phyloP scores from a whole-genome alignment of 306 rosid species.

The Erythrophleum fordii region DNA sequence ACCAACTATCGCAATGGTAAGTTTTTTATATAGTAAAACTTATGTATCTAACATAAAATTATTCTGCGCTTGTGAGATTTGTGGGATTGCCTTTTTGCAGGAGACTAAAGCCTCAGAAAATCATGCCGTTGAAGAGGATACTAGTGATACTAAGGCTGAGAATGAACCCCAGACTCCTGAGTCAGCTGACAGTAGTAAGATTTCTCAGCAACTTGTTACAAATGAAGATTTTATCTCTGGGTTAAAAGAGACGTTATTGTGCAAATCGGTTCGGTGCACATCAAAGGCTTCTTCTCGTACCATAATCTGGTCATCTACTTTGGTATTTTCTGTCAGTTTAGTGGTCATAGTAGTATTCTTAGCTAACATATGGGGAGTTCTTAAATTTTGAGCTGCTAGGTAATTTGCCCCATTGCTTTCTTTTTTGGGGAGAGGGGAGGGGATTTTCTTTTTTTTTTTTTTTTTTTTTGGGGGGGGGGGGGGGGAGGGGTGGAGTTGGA shows the following conservation, averaged over 20 bases:
- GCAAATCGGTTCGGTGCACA: slow-evolving; percentile 37
- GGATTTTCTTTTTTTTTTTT: neutral
- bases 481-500: neutral
- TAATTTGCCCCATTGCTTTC: slow-evolving; percentile 41
- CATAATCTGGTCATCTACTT: slow-evolving; percentile 46
- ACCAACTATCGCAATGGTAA: slow-evolving; percentile 57
- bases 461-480: neutral
- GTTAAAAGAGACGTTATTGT: slow-evolving; percentile 34
- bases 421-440: too few species aligned
- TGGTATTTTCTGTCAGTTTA: slow-evolving; percentile 49
- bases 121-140: slow-evolving; percentile 37
- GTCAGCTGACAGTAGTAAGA: slow-evolving; percentile 37
- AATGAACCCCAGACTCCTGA: slow-evolving; percentile 38
- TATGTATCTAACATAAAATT: slow-evolving; percentile 4
- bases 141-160: neutral
- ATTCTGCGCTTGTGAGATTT: slow-evolving; percentile 37
- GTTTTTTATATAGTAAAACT: slow-evolving; percentile 35
- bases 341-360: slow-evolving; percentile 47
- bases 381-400: slow-evolving; percentile 51
- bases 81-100: slow-evolving; percentile 51
- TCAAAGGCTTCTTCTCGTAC: slow-evolving; percentile 42
- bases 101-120: slow-evolving; percentile 46
- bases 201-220: slow-evolving; percentile 31
- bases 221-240: slow-evolving; percentile 22
- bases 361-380: slow-evolving; percentile 60